Percentiles rank a stretch among this genome's conserved stretches.
These are phyloP conservation scores for Vitrella brassicaformis DNA, from an alignment of 73 alveolate species.

Conservation along the genomic window DNA sequence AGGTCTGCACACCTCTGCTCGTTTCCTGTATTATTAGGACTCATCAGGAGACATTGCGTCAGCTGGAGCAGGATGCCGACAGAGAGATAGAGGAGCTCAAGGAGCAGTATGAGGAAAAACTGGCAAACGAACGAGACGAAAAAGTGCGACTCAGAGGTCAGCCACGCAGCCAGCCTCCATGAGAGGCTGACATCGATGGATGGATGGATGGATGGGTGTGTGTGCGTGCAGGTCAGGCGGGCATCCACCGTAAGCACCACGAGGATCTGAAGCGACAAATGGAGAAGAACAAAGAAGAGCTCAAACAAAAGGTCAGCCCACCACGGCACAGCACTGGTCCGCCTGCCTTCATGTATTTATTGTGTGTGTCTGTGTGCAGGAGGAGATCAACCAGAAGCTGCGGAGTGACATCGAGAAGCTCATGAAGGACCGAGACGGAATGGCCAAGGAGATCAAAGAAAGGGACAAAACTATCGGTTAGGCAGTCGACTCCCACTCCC, in stretches of 20 bases:
- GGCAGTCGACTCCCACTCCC: too few relatives aligned
- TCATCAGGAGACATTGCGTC: conserved; percentile 34
- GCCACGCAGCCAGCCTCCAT: too few relatives aligned
- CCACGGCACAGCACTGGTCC: too few relatives aligned
- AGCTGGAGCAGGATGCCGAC: conserved; percentile 37
- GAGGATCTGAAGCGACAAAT: conserved; percentile 10
- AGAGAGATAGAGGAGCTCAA: conserved; percentile 34
- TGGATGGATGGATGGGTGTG: too few relatives aligned
- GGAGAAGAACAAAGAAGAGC: conserved; percentile 17
- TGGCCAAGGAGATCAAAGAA: conserved; percentile 56
- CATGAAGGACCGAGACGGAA: conserved; percentile 35
- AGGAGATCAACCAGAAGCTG: neutral
- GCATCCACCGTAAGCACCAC: conserved; percentile 26
- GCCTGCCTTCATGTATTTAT: too few relatives aligned
- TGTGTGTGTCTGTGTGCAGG: neutral
- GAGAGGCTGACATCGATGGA: too few relatives aligned
- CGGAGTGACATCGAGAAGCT: neutral
- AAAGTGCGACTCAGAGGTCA: conserved; percentile 23
- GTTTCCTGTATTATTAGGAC: conserved; percentile 12
- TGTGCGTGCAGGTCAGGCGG: too few relatives aligned
- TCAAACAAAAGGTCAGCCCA: too few relatives aligned
- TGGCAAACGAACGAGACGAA: conserved; percentile 22
- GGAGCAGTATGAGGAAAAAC: conserved; percentile 33
- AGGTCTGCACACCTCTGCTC: conserved; percentile 22
- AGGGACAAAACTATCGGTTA: conserved; percentile 74